Evolutionary conservation across 1,284 basidiomycete genomes (phyloP), one percentile per base, ranked within the genome.

Genomic region (Rhizopogon hawkerae): DNA sequence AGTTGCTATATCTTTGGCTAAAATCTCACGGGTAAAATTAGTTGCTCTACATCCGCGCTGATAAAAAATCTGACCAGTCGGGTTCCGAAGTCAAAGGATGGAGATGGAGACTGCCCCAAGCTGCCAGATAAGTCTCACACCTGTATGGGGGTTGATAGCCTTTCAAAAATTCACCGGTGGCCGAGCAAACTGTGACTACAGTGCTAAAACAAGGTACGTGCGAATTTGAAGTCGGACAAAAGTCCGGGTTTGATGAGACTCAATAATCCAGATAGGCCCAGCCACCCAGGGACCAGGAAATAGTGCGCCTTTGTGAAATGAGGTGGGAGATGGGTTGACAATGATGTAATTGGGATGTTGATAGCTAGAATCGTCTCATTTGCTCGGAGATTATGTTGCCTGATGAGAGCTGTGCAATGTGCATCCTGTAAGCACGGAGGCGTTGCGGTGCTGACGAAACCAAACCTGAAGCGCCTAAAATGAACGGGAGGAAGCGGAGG

Each of bases 101-200:
- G 29, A 3, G 18, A 18, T 18, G 18, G 18, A 5, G 9, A 31
- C 29, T 31, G 9, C 29, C 31, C 10, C 9, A 31, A 31, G 9
- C 4, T 31, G 16, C 21, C 23, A 35, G 23, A 50, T 23, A 21
- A 48, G 21, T 50, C 48, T 23, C 48, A 49, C 47, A 49, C 10
- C 38, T 47, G 31, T 47, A 31, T 18, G 21, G 38, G 26, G 9
- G 23, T 24, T 38, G 18, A 37, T 44, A 31, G 14, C 29, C 42
- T 44, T 44, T 46, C 23, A 29, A 21, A 9, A 23, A 1, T 23
- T 23, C n/a, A 46, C 13, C 55, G 57, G 55, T 59, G 42, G 46
- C 55, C 55, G 47, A 49, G 41, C 24, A 41, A 47, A 57, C 41
- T 47, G 55, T 39, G 36, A 56, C 52, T 23, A 13, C 21, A 33